Conservation (phyloP, 1,284 basidiomycete species). For the Puccinia triticina region DNA sequence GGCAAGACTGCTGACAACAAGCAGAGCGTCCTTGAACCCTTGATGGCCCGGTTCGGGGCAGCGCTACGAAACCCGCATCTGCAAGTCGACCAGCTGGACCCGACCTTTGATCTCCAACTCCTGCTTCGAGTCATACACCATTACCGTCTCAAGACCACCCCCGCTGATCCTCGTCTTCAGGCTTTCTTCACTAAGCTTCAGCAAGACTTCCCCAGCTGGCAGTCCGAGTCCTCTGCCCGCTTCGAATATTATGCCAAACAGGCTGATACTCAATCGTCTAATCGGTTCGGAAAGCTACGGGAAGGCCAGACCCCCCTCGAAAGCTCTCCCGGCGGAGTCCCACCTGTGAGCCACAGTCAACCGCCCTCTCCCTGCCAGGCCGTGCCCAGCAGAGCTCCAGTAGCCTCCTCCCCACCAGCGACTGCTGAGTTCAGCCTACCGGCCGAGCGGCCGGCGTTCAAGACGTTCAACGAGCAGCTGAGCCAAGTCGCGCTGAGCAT, state of each 20-base stretch:
- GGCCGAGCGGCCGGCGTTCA: conserved; percentile 35
- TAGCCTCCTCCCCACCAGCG: too few species aligned
- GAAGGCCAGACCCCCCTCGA: neutral
- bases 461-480: conserved; percentile 48
- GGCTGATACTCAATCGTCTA: conserved; percentile 30
- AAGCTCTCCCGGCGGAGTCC: neutral
- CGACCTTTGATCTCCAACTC: conserved; percentile 22
- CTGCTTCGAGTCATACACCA: conserved; percentile 21
- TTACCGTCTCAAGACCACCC: conserved; percentile 16
- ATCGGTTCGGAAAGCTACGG: conserved; percentile 42
- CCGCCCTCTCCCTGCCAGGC: neutral
- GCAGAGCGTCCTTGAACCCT: conserved; percentile 27
- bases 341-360: conserved; percentile 1
- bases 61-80: conserved; percentile 7
- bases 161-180: neutral
- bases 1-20: neutral
- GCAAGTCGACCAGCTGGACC: neutral
- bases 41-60: conserved; percentile 19
- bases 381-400: neutral
- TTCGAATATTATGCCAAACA: conserved; percentile 44
- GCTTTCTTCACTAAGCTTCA: conserved; percentile 29
- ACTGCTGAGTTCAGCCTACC: conserved; percentile 2
- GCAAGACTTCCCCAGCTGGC: neutral
- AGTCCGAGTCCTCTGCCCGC: neutral
- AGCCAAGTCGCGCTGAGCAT: conserved; percentile 49